Evolutionary conservation across 2,329 filamentous ascomycete species (phyloP).

Genomic region (Neofusicoccum laricinum): DNA sequence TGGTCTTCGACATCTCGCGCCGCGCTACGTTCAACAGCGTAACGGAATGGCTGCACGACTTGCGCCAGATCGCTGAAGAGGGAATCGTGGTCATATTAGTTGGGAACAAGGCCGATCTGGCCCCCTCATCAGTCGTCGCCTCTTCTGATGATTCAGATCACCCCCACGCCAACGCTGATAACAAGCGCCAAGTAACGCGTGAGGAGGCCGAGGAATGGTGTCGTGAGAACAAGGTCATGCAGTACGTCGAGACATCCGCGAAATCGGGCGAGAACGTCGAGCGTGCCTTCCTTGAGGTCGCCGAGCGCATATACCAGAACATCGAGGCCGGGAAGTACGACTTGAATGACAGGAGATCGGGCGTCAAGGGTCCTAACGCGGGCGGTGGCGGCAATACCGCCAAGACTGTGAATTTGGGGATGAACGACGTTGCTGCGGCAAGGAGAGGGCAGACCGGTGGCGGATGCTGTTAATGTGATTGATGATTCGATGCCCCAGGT

Average conservation of each 20-base stretch:
- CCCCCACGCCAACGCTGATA: conserved; percentile 41
- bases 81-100: conserved; percentile 93
- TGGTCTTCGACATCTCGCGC: conserved; percentile 93
- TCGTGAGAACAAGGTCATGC: conserved; percentile 75
- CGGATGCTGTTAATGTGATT: conserved; percentile 17
- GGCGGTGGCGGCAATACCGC: conserved; percentile 42
- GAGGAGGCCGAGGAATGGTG: conserved; percentile 92
- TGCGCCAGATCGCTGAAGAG: conserved; percentile 91
- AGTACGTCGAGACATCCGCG: conserved; percentile 94
- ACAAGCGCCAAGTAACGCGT: conserved; percentile 74
- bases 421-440: conserved; percentile 36
- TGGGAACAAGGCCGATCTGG: conserved; percentile 90
- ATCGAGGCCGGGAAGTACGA: conserved; percentile 95
- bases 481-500: not conserved
- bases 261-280: conserved; percentile 96
- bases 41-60: conserved; percentile 89
- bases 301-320: conserved; percentile 93
- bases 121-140: conserved; percentile 44
- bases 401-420: conserved; percentile 43
- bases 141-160: conserved; percentile 13
- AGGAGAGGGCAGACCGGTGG: conserved; percentile 28
- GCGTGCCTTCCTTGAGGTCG: conserved; percentile 86
- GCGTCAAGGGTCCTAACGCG: conserved; percentile 71
- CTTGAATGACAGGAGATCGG: conserved; percentile 85
- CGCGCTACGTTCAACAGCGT: conserved; percentile 82